Base-by-base conservation (phyloP, 352 stramenopile genomes). In the Globisporangium cederbergense region DNA sequence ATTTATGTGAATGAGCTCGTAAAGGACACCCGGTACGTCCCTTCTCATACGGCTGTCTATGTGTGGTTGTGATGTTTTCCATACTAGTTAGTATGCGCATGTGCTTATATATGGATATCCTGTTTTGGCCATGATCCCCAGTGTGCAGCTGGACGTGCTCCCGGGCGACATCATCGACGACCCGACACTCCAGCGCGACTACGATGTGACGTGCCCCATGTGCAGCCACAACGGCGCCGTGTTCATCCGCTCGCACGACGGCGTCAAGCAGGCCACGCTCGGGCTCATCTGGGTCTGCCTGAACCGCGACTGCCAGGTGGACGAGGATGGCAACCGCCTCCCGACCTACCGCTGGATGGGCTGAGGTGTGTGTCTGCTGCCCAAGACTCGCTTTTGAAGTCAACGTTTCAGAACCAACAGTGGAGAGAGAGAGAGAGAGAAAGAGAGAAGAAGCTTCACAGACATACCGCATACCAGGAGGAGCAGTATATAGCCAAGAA, bases 1-100 rank as follows among this genome's bases (percentile, higher is more conserved):
- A 96, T 96, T 90, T 96, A 96, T 89, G 87, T 81, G 43, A 96
- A 96, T 71, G 86, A 96, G 66, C 75, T 96, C 64, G 87, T 96
- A 54, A 94, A 92, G 74, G 87, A 96, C 75, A 90, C 83, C 36
- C 83, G 87, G 85, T 93, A 61, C 73, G 78, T 46, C 18, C 61
- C 2, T 10, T 40, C 11, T 14, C 38, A 38, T 45, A 13, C 25
- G 3, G 36, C 2, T n/a, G 18, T 32, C 5, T 42, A 6, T 25
- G 2, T 50, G 34, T 71, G 46, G 46, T 46, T 58, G 13, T 30
- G 2, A 34, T 45, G 28, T 57, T 52, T 53, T 16, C 64, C 30
- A n/a, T 45, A n/a, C 51, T 56, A 10, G 46, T 58, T 43, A 11
- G n/a, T 71, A 4, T 70, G 18, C 40, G 7, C 40, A 25, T 62